Conservation (phyloP, 805 yeast genomes). For the Clavispora fructus region DNA sequence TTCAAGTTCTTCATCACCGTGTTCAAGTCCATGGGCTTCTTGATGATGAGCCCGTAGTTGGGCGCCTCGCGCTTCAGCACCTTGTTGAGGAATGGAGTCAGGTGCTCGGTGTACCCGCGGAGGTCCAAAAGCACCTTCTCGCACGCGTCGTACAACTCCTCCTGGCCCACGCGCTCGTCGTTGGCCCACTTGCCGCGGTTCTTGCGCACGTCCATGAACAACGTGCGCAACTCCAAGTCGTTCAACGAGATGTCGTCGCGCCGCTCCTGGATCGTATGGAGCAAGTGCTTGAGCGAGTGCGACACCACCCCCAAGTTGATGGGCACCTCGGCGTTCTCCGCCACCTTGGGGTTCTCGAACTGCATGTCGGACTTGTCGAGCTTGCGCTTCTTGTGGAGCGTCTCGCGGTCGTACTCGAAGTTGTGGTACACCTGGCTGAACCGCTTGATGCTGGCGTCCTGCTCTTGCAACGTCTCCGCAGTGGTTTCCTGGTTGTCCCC, state of each 20-base stretch:
- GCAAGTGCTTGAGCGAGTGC: slow-evolving; percentile 62
- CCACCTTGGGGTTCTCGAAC: slow-evolving; percentile 33
- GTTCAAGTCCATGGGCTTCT: slow-evolving; percentile 93
- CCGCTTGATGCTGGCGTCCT: slow-evolving; percentile 47
- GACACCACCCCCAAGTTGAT: slow-evolving; percentile 36
- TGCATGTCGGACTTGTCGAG: slow-evolving; percentile 77
- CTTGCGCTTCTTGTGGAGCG: slow-evolving; percentile 67
- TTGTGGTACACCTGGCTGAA: slow-evolving; percentile 71
- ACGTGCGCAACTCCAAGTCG: slow-evolving; percentile 76
- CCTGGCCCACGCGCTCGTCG: slow-evolving; percentile 94
- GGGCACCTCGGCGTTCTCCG: slow-evolving; percentile 17
- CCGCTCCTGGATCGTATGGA: slow-evolving; percentile 71
- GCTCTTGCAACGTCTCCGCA: slow-evolving; percentile 28
- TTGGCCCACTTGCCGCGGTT: slow-evolving; percentile 97
- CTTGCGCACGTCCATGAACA: slow-evolving; percentile 88
- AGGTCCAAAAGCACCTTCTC: slow-evolving; percentile 90
- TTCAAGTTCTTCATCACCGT: slow-evolving; percentile 90
- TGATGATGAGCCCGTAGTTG: slow-evolving; percentile 84
- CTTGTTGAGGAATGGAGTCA: slow-evolving; percentile 90
- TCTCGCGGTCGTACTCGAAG: slow-evolving; percentile 72
- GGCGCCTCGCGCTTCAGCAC: slow-evolving; percentile 99
- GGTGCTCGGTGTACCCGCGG: slow-evolving; percentile 90
- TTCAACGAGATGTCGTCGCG: slow-evolving; percentile 71
- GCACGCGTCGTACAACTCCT: slow-evolving; percentile 94
- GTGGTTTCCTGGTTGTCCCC: slow-evolving; percentile 7